Evolutionary conservation across 768 basidiomycete species (phyloP), one percentile per base, ranked within the genome.

Genomic region (Daedalea quercina): DNA sequence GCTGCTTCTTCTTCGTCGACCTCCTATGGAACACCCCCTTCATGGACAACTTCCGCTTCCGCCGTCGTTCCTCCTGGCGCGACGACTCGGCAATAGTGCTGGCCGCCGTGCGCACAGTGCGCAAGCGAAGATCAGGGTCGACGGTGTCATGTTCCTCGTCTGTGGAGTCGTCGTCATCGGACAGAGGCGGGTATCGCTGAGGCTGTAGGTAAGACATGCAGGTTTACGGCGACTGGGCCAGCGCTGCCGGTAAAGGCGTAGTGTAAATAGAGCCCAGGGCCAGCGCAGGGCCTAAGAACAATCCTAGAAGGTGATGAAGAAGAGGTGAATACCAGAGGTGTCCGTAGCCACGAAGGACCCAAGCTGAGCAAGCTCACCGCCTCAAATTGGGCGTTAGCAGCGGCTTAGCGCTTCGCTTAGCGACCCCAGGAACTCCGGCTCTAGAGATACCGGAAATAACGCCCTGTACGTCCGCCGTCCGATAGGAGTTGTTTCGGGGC

Each of bases 81-180:
- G 90, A 84, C 8, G 88, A 88, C 67, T 94, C 90, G 56, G 90
- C 87, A 59, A 96, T 84, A 35, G 90, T 90, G 17, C 89, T 91
- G 1, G 89, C 87, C 17, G 94, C 94, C 1, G 94, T 96, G 61
- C 87, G 85, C n/a, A 93, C 90, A 1, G 92, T 94, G 49, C 90
- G 83, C 46, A 97, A 76, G 35, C 93, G 85, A 12, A 94, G 77
- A 63, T 92, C 83, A 19, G 87, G 87, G 74, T 97, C 94, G 60
- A 90, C 84, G 51, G 68, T 70, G 23, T 77, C 79, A 65, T 89
- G 81, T 62, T 85, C 82, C 57, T 82, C 78, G 68, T 83, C 77
- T 66, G 71, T 72, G 60, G 76, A 74, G 44, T 72, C 64, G 54
- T 76, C 54, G 57, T 53, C 37, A 44, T 62, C 59, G 37, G 62